A percentile compares a stretch with the other conserved stretches of the same genome.
These are phyloP conservation scores for Toxicodendron radicans DNA, from an alignment of 345 rosid genomes.

Conservation along the genomic window DNA sequence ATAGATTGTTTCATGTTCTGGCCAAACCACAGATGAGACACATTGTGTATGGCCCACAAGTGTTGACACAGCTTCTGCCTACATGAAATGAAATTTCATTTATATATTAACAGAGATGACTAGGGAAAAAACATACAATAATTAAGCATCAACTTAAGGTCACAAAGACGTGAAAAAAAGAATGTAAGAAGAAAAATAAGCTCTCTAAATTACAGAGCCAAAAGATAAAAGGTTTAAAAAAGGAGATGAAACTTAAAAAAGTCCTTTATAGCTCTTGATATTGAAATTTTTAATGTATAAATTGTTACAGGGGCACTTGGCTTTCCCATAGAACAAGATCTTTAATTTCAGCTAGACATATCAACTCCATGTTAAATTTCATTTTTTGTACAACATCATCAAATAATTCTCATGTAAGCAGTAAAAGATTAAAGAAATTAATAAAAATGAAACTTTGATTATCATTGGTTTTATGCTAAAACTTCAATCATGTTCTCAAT, in stretches of 20 bases:
- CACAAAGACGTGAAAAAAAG: constrained; percentile 1
- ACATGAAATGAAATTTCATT: constrained; percentile 15
- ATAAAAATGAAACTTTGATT: not conserved
- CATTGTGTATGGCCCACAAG: constrained; percentile 91
- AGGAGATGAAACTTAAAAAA: not conserved
- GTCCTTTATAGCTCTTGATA: not conserved
- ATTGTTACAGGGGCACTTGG: not conserved
- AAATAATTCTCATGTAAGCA: not conserved
- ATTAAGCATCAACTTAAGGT: not conserved
- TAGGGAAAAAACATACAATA: not conserved
- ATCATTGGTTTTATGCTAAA: not conserved
- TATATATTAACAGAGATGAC: not conserved
- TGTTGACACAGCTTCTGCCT: constrained; percentile 82
- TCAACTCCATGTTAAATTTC: not conserved
- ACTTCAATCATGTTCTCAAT: constrained; percentile 4
- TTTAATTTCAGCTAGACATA: not conserved
- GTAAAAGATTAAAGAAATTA: not conserved
- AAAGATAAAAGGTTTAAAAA: not conserved
- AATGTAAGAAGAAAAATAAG: not conserved
- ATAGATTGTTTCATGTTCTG: constrained; percentile 60
- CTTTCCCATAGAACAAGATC: not conserved
- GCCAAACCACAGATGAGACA: constrained; percentile 88
- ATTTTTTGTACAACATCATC: not conserved
- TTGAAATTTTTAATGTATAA: not conserved
- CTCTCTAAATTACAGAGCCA: not conserved